Base-by-base conservation (phyloP, 1,284 basidiomycete species). In the Trichosporon ovoides region DNA sequence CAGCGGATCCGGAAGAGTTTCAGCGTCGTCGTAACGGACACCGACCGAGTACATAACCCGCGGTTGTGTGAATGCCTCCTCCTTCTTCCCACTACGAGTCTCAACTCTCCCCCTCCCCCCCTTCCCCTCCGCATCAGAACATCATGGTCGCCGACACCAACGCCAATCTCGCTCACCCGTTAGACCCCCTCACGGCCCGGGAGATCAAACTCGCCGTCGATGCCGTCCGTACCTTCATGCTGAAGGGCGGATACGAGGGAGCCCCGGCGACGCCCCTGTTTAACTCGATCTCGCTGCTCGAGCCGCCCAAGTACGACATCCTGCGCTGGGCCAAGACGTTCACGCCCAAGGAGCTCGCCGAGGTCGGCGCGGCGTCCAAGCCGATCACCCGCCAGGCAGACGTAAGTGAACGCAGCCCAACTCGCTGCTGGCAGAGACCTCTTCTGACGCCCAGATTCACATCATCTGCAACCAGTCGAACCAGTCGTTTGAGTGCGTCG, bases 131-230 rank as follows among this genome's bases (percentile, higher is more conserved):
- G 18, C 40, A 52, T 18, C 50, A 22, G 18, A 19, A 18, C 53
- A 55, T 36, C 12, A 57, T 57, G 55, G 50, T 56, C 33, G 18
- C 50, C 50, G 22, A 40, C 24, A 54, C 53, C 33, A 58, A 59
- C 28, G 49, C 52, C 57, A 20, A 46, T 35, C 36, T 36, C 57
- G 67, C 68, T 18, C 79, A 80, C 66, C 79, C 79, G 14, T 73
- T 79, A 55, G 79, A 80, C 62, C 76, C 78, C 19, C 70, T 80
- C 46, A 68, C 71, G 14, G 56, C 69, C 10, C 57, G 34, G 5
- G 79, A 80, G 70, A 76, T 79, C 64, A 55, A 52, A 11, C 34
- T 56, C n/a, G 66, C 72, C 4, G 73, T 72, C 55, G 62, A 60
- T 16, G 67, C 73, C 34, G 66, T 77, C 56, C 68, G 71, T 40